Evolutionary conservation across 345 rosid genomes (phyloP).

Genomic region (Schrenkiella parvula): DNA sequence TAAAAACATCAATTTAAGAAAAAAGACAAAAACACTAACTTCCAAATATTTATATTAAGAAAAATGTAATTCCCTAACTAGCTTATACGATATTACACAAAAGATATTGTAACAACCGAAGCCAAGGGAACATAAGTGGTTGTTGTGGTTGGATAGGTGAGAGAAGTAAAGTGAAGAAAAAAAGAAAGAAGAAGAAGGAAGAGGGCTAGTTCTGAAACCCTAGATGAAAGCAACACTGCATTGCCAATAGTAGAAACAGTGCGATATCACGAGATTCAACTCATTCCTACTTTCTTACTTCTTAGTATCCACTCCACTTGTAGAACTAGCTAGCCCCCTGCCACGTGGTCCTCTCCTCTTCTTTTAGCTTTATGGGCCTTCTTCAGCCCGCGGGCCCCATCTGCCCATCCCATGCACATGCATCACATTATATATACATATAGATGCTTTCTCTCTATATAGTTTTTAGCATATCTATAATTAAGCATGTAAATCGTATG

Average conservation of each 20-base stretch:
- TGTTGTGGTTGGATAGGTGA: slow-evolving; percentile 14
- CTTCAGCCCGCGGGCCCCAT: slow-evolving; percentile 15
- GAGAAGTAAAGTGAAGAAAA: slow-evolving; percentile 6
- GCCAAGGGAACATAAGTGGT: neutral
- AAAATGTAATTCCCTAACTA: neutral
- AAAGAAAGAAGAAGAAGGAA: neutral
- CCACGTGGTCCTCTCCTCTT: slow-evolving; percentile 35
- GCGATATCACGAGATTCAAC: slow-evolving; percentile 36
- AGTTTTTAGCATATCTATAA: neutral
- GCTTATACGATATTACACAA: neutral
- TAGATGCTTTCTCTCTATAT: neutral
- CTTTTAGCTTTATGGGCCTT: slow-evolving; percentile 30
- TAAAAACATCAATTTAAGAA: neutral
- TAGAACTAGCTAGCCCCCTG: slow-evolving; percentile 26
- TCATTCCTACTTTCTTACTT: slow-evolving; percentile 28
- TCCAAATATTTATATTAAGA: neutral
- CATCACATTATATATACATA: slow-evolving; percentile 10
- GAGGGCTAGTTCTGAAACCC: slow-evolving; percentile 34
- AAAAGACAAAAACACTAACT: neutral
- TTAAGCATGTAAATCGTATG: neutral
- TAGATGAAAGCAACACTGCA: slow-evolving; percentile 32
- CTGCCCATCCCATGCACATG: slow-evolving; percentile 36
- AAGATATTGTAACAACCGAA: neutral
- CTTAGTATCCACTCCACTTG: slow-evolving; percentile 38
- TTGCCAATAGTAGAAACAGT: slow-evolving; percentile 34